A percentile compares a stretch with the other conserved stretches of the same genome.
Evolutionary conservation across 2,329 filamentous ascomycete genomes (phyloP).

Genomic region (Xylariomycetidae sp.): DNA sequence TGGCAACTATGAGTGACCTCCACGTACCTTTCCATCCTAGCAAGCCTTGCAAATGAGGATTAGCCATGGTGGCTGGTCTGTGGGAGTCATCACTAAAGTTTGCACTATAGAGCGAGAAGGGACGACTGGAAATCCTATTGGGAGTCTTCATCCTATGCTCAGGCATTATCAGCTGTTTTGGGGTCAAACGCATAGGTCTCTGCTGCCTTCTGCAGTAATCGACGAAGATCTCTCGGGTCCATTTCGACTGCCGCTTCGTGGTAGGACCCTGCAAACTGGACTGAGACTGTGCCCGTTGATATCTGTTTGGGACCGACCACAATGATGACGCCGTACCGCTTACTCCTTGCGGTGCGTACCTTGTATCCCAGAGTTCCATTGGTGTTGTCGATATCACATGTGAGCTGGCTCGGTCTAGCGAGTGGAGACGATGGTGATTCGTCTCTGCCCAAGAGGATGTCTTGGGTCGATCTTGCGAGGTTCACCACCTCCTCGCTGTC

Average conservation of each 20-base stretch:
- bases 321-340: constrained; percentile 68
- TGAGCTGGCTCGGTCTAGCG: constrained; percentile 52
- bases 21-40: no score
- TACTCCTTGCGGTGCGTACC: constrained; percentile 62
- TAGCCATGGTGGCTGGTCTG: no score
- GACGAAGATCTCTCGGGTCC: constrained; percentile 38
- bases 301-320: constrained; percentile 65
- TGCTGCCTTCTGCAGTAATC: no score
- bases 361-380: constrained; percentile 60
- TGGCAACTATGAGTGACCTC: not conserved
- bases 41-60: no score
- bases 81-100: no score
- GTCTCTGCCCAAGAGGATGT: constrained; percentile 44
- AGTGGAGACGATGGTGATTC: constrained; percentile 32
- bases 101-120: no score
- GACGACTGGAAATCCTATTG: no score
- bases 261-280: no score
- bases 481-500: constrained; percentile 47
- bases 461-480: constrained; percentile 41
- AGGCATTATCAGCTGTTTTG: no score
- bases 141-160: no score
- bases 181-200: no score
- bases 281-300: constrained; percentile 48
- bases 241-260: no score
- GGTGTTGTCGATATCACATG: constrained; percentile 65